phyloP scores from a whole-genome alignment of 805 yeast genomes.

The Candida incommunis region DNA sequence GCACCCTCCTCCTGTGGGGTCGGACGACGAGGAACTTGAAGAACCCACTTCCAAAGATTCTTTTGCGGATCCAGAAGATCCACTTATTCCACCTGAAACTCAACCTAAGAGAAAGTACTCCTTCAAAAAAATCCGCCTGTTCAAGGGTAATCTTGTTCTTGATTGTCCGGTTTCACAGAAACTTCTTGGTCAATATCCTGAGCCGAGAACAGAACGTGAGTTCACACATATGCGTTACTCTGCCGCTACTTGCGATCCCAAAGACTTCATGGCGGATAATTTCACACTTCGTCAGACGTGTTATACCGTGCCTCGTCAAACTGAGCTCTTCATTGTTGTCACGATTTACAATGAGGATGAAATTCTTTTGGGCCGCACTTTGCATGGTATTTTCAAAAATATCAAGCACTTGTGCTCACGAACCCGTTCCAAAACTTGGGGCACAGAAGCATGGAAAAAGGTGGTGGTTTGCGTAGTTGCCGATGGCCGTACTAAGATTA shows the following conservation, averaged over 20 bases:
- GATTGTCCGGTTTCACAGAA: slow-evolving; percentile 81
- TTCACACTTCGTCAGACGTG: slow-evolving; percentile 77
- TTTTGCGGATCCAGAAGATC: slow-evolving; percentile 6
- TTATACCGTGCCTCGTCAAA: slow-evolving; percentile 62
- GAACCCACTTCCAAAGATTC: slow-evolving; percentile 9
- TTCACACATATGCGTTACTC: slow-evolving; percentile 82
- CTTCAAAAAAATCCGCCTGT: slow-evolving; percentile 34
- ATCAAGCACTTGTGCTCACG: slow-evolving; percentile 59
- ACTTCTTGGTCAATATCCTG: slow-evolving; percentile 39
- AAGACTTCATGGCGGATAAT: slow-evolving; percentile 41
- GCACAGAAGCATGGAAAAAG: slow-evolving; percentile 91
- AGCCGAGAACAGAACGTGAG: slow-evolving; percentile 42
- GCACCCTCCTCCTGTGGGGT: slow-evolving; percentile 4
- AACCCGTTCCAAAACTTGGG: slow-evolving; percentile 64
- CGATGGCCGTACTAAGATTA: slow-evolving; percentile 80
- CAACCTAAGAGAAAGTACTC: slow-evolving; percentile 22
- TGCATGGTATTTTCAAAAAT: slow-evolving; percentile 84
- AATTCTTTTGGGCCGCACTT: slow-evolving; percentile 63
- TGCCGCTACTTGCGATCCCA: slow-evolving; percentile 88
- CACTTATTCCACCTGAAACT: slow-evolving; percentile 13
- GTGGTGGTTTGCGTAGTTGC: slow-evolving; percentile 80
- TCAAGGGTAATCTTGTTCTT: slow-evolving; percentile 66
- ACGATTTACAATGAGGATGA: slow-evolving; percentile 90
- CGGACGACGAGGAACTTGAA: slow-evolving; percentile 9
- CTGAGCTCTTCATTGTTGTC: slow-evolving; percentile 74